phyloP scores from a whole-genome alignment of 106 monocot species.

The Dioscorea alata region DNA sequence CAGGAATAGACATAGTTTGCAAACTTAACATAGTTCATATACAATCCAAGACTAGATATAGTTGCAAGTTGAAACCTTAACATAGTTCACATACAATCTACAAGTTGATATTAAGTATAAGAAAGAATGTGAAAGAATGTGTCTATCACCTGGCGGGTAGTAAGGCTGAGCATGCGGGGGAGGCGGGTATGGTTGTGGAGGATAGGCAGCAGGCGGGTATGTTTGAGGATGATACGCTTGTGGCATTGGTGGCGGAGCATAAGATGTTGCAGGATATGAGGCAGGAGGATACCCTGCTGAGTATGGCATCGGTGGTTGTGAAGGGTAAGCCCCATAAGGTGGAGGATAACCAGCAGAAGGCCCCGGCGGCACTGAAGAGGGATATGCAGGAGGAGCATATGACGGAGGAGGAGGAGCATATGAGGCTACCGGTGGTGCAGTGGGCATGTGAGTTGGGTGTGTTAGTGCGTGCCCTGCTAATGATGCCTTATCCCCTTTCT shows the following conservation, averaged over 20 bases:
- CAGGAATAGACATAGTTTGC: too few species aligned
- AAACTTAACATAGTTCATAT: too few species aligned
- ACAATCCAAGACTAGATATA: too few species aligned
- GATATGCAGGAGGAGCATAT: slow-evolving; percentile 2
- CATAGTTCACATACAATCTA: too few species aligned
- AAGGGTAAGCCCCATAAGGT: slow-evolving; percentile 4
- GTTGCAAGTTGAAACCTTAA: too few species aligned
- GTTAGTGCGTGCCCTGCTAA: background rate
- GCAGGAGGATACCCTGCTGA: slow-evolving; percentile 9
- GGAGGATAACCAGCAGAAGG: background rate
- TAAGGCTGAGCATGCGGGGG: slow-evolving; percentile 25
- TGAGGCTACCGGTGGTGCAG: background rate
- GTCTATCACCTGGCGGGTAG: slow-evolving; percentile 36
- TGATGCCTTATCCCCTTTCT: slow-evolving; percentile 10
- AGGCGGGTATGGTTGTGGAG: slow-evolving; percentile 37
- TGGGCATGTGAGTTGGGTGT: background rate
- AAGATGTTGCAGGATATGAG: slow-evolving; percentile 6
- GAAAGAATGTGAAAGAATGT: background rate
- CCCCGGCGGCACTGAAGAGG: background rate
- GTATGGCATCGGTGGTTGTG: slow-evolving; percentile 4
- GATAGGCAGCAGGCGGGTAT: slow-evolving; percentile 19
- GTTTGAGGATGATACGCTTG: slow-evolving; percentile 16
- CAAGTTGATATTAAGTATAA: background rate
- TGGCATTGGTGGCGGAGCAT: background rate
- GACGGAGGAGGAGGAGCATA: slow-evolving; percentile 3